Conservation (phyloP, 352 stramenopile species). For the Phytopythium ostracodes region DNA sequence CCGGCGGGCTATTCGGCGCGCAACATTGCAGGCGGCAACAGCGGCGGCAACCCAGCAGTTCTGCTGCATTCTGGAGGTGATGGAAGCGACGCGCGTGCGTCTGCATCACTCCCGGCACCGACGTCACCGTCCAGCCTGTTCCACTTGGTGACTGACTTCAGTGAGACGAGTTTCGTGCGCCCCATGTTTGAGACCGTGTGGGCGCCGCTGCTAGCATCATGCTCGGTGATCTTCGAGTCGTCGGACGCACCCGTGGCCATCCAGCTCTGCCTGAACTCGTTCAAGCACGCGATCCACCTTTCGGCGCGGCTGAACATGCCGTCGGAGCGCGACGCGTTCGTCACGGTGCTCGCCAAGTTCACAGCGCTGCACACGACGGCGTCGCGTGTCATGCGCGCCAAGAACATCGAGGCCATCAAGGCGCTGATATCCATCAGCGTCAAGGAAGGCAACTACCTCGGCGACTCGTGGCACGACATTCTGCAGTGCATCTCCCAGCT, state of each 20-base stretch:
- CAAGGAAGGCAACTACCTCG: slow-evolving; percentile 96
- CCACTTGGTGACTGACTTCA: slow-evolving; percentile 59
- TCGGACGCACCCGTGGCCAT: slow-evolving; percentile 92
- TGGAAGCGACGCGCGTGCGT: slow-evolving; percentile 11
- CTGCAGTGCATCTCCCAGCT: slow-evolving; percentile 97
- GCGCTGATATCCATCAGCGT: slow-evolving; percentile 96
- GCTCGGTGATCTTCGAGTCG: slow-evolving; percentile 96
- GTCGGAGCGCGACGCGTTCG: slow-evolving; percentile 93
- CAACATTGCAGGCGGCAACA: slow-evolving; percentile 7
- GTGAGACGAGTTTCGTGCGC: slow-evolving; percentile 74
- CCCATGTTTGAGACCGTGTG: slow-evolving; percentile 99
- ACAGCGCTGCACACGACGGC: slow-evolving; percentile 92
- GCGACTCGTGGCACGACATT: slow-evolving; percentile 95
- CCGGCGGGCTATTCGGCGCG: slow-evolving; percentile 26
- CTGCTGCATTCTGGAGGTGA: slow-evolving; percentile 5
- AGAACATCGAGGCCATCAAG: slow-evolving; percentile 98
- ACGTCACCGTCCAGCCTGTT: slow-evolving; percentile 35
- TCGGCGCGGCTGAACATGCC: slow-evolving; percentile 86
- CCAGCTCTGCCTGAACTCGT: slow-evolving; percentile 92
- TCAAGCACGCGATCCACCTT: slow-evolving; percentile 94
- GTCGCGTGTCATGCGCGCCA: slow-evolving; percentile 92
- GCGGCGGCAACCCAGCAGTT: slow-evolving; percentile 1
- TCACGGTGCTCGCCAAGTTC: slow-evolving; percentile 96
- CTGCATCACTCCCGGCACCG: slow-evolving; percentile 18
- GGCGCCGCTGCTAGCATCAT: slow-evolving; percentile 94